phyloP scores from a whole-genome alignment of 805 yeast species.

The Clavispora fructus region DNA sequence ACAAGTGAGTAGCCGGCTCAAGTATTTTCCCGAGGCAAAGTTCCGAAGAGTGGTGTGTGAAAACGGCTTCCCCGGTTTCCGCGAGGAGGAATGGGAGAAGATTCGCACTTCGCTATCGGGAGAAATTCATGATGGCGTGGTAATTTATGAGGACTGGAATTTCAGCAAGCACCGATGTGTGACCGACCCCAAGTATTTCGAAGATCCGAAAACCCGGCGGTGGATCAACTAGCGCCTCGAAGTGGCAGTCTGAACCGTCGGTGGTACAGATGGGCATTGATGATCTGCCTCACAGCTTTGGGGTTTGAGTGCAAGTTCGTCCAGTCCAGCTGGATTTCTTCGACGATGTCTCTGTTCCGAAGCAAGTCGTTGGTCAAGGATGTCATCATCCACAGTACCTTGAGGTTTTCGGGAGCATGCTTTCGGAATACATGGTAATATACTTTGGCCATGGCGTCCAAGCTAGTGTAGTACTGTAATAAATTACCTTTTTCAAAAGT shows the following conservation, averaged over 20 bases:
- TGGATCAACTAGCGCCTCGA: not conserved
- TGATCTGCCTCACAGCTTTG: not conserved
- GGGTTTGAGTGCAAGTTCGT: not conserved
- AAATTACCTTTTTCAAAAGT: not conserved
- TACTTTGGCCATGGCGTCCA: not conserved
- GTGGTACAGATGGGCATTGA: conserved; percentile 1
- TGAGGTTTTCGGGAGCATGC: not conserved
- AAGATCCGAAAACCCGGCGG: conserved; percentile 2
- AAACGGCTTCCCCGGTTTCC: conserved; percentile 1
- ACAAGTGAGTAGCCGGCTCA: conserved; percentile 13
- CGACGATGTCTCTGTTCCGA: not conserved
- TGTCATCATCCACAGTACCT: conserved; percentile 1
- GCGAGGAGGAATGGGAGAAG: conserved; percentile 6
- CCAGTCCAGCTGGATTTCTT: not conserved
- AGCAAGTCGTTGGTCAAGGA: not conserved
- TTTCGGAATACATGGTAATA: not conserved
- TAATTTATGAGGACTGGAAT: conserved; percentile 7
- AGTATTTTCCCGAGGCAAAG: conserved; percentile 11
- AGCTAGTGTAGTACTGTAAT: not conserved
- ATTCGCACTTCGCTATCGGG: conserved; percentile 6
- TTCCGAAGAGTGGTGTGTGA: conserved; percentile 6
- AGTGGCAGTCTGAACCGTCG: not conserved
- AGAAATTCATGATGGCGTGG: conserved; percentile 10
- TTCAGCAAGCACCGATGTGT: conserved; percentile 14
- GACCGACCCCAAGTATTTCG: conserved; percentile 9